Conservation (phyloP, 768 basidiomycete genomes). For the Tylopilus felleus region DNA sequence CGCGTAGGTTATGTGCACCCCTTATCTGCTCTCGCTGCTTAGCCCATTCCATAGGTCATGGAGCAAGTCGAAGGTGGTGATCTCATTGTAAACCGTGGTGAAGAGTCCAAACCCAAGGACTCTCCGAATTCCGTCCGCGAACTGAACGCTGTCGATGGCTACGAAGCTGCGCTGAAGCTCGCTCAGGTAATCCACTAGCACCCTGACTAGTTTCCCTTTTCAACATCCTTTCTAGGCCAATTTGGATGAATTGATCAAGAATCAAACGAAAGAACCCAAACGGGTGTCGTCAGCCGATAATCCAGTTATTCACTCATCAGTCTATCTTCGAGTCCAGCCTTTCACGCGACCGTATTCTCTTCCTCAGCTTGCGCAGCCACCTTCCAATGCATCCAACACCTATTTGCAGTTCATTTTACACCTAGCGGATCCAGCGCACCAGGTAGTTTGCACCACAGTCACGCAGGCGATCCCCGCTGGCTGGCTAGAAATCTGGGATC, state of each 20-base stretch:
- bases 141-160: constrained; percentile 79
- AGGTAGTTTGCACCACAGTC: constrained; percentile 69
- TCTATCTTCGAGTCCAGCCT: constrained; percentile 93
- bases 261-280: constrained; percentile 40
- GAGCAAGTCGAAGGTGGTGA: constrained; percentile 95
- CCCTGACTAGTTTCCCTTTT: neutral
- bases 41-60: constrained; percentile 58
- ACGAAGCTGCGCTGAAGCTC: constrained; percentile 79
- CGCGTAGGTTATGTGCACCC: constrained; percentile 49
- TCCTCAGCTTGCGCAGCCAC: constrained; percentile 29
- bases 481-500: constrained; percentile 90
- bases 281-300: constrained; percentile 38
- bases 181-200: constrained; percentile 57
- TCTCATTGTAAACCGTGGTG: constrained; percentile 79
- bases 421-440: constrained; percentile 74
- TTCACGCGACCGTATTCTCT: constrained; percentile 58
- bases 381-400: constrained; percentile 25
- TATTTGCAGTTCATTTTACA: constrained; percentile 64
- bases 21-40: neutral
- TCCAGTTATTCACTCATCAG: constrained; percentile 80
- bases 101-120: constrained; percentile 71
- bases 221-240: constrained; percentile 54
- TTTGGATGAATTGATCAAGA: constrained; percentile 70
- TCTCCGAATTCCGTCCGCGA: constrained; percentile 49
- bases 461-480: constrained; percentile 80